These are phyloP conservation scores for Parsonsia alboflavescens DNA, from an alignment of 257 asterid genomes.

Conservation along the genomic window DNA sequence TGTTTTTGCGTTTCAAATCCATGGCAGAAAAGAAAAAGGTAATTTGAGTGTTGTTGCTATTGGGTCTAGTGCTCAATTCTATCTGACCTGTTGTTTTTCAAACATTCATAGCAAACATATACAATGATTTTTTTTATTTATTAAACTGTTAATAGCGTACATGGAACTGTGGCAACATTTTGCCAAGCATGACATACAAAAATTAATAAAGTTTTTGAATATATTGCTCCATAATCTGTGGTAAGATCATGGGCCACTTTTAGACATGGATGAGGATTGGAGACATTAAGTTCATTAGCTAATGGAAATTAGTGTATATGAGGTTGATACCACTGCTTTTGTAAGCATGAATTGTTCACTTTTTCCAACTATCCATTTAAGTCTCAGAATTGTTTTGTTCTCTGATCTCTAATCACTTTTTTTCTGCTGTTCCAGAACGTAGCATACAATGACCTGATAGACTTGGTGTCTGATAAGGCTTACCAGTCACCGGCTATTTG, in stretches of 20 bases:
- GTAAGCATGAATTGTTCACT: neutral
- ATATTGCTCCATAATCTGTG: neutral
- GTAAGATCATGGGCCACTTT: neutral
- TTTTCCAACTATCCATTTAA: neutral
- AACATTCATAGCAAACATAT: neutral
- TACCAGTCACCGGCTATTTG: conserved; percentile 79
- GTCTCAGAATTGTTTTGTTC: neutral
- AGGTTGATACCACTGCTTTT: too few relatives aligned
- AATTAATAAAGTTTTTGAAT: too few relatives aligned
- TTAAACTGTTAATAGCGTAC: neutral
- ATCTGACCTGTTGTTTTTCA: neutral
- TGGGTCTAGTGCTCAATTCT: neutral
- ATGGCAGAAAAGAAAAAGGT: conserved; percentile 97
- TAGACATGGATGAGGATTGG: neutral
- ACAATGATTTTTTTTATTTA: neutral
- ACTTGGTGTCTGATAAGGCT: conserved; percentile 76
- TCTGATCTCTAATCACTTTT: conserved; percentile 12
- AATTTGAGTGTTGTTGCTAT: neutral
- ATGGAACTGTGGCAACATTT: too few relatives aligned
- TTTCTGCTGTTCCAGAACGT: conserved; percentile 43
- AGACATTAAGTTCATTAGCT: too few relatives aligned
- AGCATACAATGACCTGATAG: conserved; percentile 77
- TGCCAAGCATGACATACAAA: too few relatives aligned
- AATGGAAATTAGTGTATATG: too few relatives aligned
- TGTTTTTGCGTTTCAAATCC: conserved; percentile 81